Evolutionary conservation across 192 early-diverging fungal species (phyloP).

Genomic region (Coemansia sp.): DNA sequence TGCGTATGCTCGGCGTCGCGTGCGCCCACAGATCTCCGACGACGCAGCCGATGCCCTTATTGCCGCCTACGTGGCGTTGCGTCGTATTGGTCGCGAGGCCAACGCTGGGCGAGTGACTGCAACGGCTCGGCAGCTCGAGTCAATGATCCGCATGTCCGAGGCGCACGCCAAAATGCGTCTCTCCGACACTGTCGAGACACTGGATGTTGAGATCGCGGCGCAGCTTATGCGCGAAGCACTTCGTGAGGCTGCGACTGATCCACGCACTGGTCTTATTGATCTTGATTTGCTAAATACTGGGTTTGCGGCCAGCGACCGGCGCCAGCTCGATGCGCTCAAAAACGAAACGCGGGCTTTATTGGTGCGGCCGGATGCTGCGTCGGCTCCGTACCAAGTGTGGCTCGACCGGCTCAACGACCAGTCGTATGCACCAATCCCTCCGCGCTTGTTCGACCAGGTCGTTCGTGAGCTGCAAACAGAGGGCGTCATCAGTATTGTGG

Average conservation of each 20-base stretch:
- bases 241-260: constrained; percentile 89
- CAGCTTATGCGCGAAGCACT: constrained; percentile 85
- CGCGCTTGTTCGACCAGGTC: constrained; percentile 59
- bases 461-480: constrained; percentile 59
- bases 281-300: constrained; percentile 91
- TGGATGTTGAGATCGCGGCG: constrained; percentile 88
- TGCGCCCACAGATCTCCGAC: constrained; percentile 76
- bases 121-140: constrained; percentile 93
- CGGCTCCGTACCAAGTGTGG: constrained; percentile 32
- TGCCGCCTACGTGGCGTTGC: constrained; percentile 78
- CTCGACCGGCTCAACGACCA: constrained; percentile 51
- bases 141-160: constrained; percentile 94
- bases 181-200: constrained; percentile 66
- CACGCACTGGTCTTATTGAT: constrained; percentile 89
- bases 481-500: constrained; percentile 47
- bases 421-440: constrained; percentile 53
- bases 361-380: constrained; percentile 22
- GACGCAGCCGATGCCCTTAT: constrained; percentile 75
- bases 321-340: constrained; percentile 52
- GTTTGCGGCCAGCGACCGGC: constrained; percentile 74
- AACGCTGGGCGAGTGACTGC: constrained; percentile 72
- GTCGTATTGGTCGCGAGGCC: constrained; percentile 65
- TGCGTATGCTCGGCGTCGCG: constrained; percentile 75
- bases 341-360: constrained; percentile 41
- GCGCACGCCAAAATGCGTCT: constrained; percentile 91